Percentiles rank a stretch among this genome's conserved stretches.
phyloP scores from a whole-genome alignment of 106 monocot species.

The Ottelia alismoides region DNA sequence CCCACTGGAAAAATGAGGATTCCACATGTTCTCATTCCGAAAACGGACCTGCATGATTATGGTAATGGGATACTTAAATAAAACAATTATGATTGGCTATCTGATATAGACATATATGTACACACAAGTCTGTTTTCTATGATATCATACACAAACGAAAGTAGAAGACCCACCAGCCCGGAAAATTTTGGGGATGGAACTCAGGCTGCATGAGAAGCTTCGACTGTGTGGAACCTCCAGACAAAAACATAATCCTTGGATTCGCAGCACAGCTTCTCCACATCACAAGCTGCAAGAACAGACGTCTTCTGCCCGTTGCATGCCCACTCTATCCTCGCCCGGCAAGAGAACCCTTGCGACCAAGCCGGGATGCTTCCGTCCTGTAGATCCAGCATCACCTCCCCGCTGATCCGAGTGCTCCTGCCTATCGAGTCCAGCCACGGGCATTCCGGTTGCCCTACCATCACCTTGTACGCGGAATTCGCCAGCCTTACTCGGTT shows the following conservation, averaged over 20 bases:
- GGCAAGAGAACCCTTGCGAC: constrained; percentile 45
- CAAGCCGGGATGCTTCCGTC: constrained; percentile 16
- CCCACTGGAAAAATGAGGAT: too few species aligned
- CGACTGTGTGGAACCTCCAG: constrained; percentile 35
- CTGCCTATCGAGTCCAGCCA: constrained; percentile 23
- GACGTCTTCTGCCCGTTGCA: constrained; percentile 39
- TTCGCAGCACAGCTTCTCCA: constrained; percentile 38
- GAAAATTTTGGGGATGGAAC: too few species aligned
- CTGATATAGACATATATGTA: too few species aligned
- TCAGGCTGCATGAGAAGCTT: too few species aligned
- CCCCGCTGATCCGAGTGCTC: constrained; percentile 23
- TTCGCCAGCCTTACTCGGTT: constrained; percentile 74
- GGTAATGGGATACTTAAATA: too few species aligned
- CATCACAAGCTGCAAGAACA: constrained; percentile 50
- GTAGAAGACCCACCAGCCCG: too few species aligned
- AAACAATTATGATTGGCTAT: too few species aligned
- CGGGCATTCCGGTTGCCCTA: constrained; percentile 27
- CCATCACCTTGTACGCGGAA: constrained; percentile 32
- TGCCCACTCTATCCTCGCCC: constrained; percentile 66
- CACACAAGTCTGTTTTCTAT: too few species aligned
- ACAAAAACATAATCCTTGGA: constrained; percentile 52
- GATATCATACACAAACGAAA: too few species aligned
- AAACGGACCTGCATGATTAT: too few species aligned
- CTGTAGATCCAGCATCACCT: constrained; percentile 34
- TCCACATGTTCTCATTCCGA: too few species aligned